phyloP scores from a whole-genome alignment of 805 yeast genomes.

The Candida pseudofarinosa region DNA sequence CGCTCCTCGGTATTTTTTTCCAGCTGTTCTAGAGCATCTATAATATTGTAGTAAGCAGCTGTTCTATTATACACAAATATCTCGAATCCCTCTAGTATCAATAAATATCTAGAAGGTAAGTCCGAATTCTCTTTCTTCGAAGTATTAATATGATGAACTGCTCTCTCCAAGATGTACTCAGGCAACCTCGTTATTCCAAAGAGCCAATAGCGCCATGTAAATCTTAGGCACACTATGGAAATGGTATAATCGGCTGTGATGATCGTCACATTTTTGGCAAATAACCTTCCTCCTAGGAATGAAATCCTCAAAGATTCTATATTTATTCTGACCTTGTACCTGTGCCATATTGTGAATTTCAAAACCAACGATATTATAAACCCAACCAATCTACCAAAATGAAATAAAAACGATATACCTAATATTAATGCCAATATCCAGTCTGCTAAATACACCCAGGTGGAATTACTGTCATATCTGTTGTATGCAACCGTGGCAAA shows the following conservation, averaged over 20 bases:
- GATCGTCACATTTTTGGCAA: constrained; percentile 70
- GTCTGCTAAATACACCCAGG: constrained; percentile 74
- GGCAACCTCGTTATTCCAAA: constrained; percentile 42
- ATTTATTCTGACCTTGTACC: constrained; percentile 52
- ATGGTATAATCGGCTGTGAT: constrained; percentile 72
- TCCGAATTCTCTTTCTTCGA: constrained; percentile 34
- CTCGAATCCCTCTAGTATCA: constrained; percentile 75
- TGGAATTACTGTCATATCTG: constrained; percentile 20
- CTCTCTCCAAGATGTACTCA: constrained; percentile 22
- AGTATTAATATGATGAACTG: constrained; percentile 10
- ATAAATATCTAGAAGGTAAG: constrained; percentile 52
- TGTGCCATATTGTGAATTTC: constrained; percentile 60
- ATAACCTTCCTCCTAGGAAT: constrained; percentile 75
- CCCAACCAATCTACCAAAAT: constrained; percentile 71
- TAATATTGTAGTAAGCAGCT: constrained; percentile 65
- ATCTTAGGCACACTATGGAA: constrained; percentile 62
- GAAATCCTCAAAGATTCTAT: constrained; percentile 75
- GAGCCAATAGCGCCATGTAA: constrained; percentile 92
- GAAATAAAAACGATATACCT: constrained; percentile 63
- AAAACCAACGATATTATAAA: constrained; percentile 47
- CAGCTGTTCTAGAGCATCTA: constrained; percentile 32
- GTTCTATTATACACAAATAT: constrained; percentile 78
- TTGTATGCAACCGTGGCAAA: constrained; percentile 22
- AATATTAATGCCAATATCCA: constrained; percentile 71
- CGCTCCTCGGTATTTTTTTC: constrained; percentile 15